Conservation (phyloP, 768 basidiomycete species). For the Mrakia gelida region DNA sequence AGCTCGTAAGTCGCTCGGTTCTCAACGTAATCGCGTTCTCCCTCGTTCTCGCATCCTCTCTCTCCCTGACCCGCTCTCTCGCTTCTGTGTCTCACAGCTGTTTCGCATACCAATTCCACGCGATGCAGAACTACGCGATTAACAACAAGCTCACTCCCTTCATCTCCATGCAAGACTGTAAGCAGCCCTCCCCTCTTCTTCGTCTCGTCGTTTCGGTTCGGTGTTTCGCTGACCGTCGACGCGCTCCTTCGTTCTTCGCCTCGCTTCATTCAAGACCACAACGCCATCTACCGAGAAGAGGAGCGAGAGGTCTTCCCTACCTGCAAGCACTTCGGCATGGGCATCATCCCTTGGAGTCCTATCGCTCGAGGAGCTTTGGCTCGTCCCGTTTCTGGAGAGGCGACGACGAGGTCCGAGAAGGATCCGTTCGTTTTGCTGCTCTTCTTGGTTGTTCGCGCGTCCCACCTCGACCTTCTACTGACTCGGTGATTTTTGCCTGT, state of each 20-base stretch:
- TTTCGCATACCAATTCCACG: conserved; percentile 25
- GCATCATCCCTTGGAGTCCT: conserved; percentile 53
- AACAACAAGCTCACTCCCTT: conserved; percentile 58
- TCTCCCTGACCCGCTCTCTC: too few species aligned
- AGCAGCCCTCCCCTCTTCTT: not conserved
- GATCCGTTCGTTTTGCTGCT: conserved; percentile 15
- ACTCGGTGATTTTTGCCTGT: not conserved
- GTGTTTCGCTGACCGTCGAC: too few species aligned
- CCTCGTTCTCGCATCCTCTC: too few species aligned
- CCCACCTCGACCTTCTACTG: not conserved
- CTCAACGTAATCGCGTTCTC: too few species aligned
- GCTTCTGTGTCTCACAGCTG: not conserved
- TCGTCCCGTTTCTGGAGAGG: conserved; percentile 42
- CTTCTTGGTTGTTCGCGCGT: not conserved
- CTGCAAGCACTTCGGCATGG: conserved; percentile 50
- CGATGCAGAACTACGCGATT: conserved; percentile 53
- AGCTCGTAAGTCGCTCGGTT: not conserved
- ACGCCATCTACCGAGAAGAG: conserved; percentile 60
- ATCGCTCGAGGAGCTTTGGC: not conserved
- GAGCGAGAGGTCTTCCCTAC: conserved; percentile 44
- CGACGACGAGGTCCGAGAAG: conserved; percentile 48
- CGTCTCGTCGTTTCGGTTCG: not conserved
- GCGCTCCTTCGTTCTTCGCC: too few species aligned
- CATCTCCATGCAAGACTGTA: conserved; percentile 66
- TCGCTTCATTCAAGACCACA: conserved; percentile 50